Evolutionary conservation across 768 basidiomycete species (phyloP).

Genomic region (Calocybe indica): DNA sequence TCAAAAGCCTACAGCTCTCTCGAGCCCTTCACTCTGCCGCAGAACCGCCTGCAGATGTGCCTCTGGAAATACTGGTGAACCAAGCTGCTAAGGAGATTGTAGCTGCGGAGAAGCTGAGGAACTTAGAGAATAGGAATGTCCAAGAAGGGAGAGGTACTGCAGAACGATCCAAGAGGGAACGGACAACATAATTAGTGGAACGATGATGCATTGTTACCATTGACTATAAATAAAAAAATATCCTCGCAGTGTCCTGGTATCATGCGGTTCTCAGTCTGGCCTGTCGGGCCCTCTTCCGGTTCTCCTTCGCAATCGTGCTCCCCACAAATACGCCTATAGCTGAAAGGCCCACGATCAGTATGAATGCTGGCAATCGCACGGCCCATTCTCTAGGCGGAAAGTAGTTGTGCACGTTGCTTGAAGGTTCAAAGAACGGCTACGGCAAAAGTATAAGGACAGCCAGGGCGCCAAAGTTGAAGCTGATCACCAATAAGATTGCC

Average conservation of each 20-base stretch:
- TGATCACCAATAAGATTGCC: slow-evolving; percentile 71
- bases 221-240: not conserved
- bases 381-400: slow-evolving; percentile 95
- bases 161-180: slow-evolving; percentile 4
- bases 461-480: not conserved
- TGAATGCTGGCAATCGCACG: slow-evolving; percentile 75
- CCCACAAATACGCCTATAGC: slow-evolving; percentile 81
- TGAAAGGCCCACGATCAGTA: slow-evolving; percentile 76
- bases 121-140: slow-evolving; percentile 33
- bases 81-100: slow-evolving; percentile 59
- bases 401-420: slow-evolving; percentile 66
- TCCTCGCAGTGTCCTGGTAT: slow-evolving; percentile 7
- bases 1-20: slow-evolving; percentile 34
- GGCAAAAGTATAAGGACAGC: slow-evolving; percentile 8
- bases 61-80: slow-evolving; percentile 41
- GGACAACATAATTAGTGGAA: not conserved
- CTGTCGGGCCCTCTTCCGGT: slow-evolving; percentile 58
- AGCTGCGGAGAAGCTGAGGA: slow-evolving; percentile 64
- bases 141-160: slow-evolving; percentile 17
- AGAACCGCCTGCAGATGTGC: slow-evolving; percentile 43
- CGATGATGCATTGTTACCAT: not conserved
- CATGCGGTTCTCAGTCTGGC: slow-evolving; percentile 58
- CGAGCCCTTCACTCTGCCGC: slow-evolving; percentile 47
- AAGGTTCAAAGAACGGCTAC: slow-evolving; percentile 77
- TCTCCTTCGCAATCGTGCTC: slow-evolving; percentile 69